Evolutionary conservation across 176 grass and related monocot species (phyloP).

Genomic region (Musa itinerans): DNA sequence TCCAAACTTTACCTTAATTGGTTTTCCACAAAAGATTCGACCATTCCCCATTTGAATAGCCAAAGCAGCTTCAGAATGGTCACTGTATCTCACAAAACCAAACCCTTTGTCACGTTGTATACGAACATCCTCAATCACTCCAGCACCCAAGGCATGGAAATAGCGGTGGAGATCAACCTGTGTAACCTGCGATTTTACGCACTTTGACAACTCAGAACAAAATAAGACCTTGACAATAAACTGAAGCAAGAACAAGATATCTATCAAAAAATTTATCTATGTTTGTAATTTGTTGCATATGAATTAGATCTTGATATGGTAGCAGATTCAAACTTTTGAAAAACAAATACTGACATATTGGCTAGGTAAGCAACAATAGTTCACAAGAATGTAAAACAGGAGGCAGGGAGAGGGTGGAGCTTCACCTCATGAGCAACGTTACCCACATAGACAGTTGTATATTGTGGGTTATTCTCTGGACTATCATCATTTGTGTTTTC

Average conservation of each 20-base stretch:
- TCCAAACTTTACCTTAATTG: slow-evolving; percentile 54
- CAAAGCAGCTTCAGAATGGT: slow-evolving; percentile 75
- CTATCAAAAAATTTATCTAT: background rate
- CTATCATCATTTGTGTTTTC: slow-evolving; percentile 65
- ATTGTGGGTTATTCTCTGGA: slow-evolving; percentile 79
- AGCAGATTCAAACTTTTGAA: background rate
- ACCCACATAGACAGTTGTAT: slow-evolving; percentile 92
- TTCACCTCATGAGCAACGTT: slow-evolving; percentile 81
- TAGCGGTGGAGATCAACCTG: slow-evolving; percentile 72
- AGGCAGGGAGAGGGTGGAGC: background rate
- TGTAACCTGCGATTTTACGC: slow-evolving; percentile 22
- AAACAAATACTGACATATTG: background rate
- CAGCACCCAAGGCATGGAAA: slow-evolving; percentile 69
- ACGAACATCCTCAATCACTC: slow-evolving; percentile 86
- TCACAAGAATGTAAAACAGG: no score
- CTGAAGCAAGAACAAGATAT: background rate
- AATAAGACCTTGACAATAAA: background rate
- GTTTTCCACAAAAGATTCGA: slow-evolving; percentile 57
- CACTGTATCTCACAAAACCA: slow-evolving; percentile 92
- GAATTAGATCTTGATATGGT: no score
- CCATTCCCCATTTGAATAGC: slow-evolving; percentile 86
- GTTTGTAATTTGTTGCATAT: no score
- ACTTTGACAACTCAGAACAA: background rate
- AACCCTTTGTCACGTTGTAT: slow-evolving; percentile 89
- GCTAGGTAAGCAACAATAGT: background rate